Conservation (phyloP, 2,329 filamentous ascomycete genomes). For the Parafenestella ontariensis region DNA sequence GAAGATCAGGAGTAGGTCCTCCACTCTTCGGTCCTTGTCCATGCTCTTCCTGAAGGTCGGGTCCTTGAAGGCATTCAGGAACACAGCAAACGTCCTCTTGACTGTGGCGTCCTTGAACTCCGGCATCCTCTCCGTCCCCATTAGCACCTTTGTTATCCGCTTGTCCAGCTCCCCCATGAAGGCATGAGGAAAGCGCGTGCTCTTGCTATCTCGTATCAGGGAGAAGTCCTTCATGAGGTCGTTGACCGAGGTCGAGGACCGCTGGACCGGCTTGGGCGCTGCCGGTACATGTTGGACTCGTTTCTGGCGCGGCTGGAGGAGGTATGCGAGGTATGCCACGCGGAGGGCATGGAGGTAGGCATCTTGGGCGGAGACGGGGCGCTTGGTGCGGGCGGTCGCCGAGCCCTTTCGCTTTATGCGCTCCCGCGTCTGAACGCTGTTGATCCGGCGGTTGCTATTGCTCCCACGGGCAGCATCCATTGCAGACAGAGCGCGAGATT, state of each 20-base stretch:
- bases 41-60: constrained; percentile 86
- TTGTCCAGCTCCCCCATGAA: constrained; percentile 77
- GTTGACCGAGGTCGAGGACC: constrained; percentile 74
- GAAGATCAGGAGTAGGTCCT: constrained; percentile 94
- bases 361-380: constrained; percentile 67
- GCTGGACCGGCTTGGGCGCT: constrained; percentile 67
- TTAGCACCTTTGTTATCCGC: constrained; percentile 79
- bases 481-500: constrained; percentile 13
- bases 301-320: constrained; percentile 88
- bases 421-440: constrained; percentile 52
- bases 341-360: constrained; percentile 91
- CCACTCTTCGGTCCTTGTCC: constrained; percentile 91
- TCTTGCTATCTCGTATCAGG: constrained; percentile 70
- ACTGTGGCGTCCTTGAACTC: constrained; percentile 91
- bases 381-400: constrained; percentile 47
- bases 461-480: constrained; percentile 43
- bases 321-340: constrained; percentile 88
- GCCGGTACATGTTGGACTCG: constrained; percentile 81
- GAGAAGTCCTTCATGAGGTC: constrained; percentile 90
- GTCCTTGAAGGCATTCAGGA: constrained; percentile 91
- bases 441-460: constrained; percentile 47
- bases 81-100: constrained; percentile 92
- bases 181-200: constrained; percentile 73
- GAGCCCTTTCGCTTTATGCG: constrained; percentile 49
- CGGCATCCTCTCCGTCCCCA: constrained; percentile 81